phyloP scores from a whole-genome alignment of 306 rosid genomes.

The Abrus precatorius region DNA sequence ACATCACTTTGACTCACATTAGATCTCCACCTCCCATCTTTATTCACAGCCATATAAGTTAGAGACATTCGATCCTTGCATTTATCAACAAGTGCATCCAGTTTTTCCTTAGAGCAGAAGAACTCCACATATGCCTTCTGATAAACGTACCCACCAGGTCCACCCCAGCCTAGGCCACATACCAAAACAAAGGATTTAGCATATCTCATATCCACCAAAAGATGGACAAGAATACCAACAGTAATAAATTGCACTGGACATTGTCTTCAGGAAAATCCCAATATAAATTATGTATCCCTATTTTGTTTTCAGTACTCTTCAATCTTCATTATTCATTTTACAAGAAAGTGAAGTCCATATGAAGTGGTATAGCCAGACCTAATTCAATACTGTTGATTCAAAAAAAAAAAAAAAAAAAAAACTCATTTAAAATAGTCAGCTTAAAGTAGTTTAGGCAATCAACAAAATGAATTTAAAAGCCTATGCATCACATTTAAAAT shows the following conservation, averaged over 20 bases:
- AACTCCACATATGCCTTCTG: constrained; percentile 98
- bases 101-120: constrained; percentile 86
- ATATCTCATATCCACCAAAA: constrained; percentile 18
- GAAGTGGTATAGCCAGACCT: background rate
- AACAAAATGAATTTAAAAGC: constrained; percentile 1
- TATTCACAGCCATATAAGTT: constrained; percentile 90
- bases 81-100: constrained; percentile 72
- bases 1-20: constrained; percentile 74
- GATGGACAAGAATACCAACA: constrained; percentile 21
- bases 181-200: constrained; percentile 42
- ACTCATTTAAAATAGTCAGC: background rate
- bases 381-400: background rate
- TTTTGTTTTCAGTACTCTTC: constrained; percentile 8
- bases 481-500: background rate
- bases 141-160: constrained; percentile 91
- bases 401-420: background rate
- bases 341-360: background rate
- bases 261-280: constrained; percentile 25
- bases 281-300: constrained; percentile 6
- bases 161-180: constrained; percentile 87
- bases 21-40: constrained; percentile 76
- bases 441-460: background rate
- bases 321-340: too few species aligned
- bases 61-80: constrained; percentile 73
- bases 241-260: constrained; percentile 38